A percentile compares a stretch with the other conserved stretches of the same genome.
These are phyloP conservation scores for Penicillium desertorum DNA, from an alignment of 495 filamentous ascomycete species.

Conservation along the genomic window DNA sequence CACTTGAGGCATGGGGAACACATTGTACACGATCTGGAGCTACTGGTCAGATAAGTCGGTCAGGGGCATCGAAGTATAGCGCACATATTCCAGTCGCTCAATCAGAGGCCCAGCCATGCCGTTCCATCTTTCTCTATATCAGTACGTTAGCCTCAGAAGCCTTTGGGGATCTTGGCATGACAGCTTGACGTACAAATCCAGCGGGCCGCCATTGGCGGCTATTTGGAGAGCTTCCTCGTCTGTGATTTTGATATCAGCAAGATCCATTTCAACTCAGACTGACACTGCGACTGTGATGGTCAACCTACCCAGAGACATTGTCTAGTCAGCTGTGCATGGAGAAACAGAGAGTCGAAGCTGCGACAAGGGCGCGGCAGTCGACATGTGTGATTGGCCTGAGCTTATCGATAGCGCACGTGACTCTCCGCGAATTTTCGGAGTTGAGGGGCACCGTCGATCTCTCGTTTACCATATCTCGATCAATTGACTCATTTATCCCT, in stretches of 20 bases:
- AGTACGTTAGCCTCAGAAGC: conserved; percentile 29
- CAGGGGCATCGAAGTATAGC: conserved; percentile 9
- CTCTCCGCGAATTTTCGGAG: conserved; percentile 34
- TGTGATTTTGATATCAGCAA: conserved; percentile 18
- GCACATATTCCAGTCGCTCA: conserved; percentile 54
- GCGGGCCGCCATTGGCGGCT: conserved; percentile 63
- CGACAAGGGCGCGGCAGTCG: conserved; percentile 3
- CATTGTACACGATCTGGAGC: conserved; percentile 51
- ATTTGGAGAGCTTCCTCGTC: conserved; percentile 63
- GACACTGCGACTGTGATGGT: neutral
- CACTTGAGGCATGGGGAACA: conserved; percentile 50
- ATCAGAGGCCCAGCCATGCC: conserved; percentile 51
- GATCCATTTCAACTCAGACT: neutral
- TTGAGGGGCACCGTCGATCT: conserved; percentile 35
- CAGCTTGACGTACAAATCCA: conserved; percentile 61
- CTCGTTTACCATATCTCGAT: conserved; percentile 7
- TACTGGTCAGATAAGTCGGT: conserved; percentile 13
- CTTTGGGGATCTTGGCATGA: conserved; percentile 6
- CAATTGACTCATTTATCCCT: conserved; percentile 14
- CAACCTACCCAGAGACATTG: conserved; percentile 44
- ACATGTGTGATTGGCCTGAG: conserved; percentile 23
- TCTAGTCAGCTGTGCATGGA: conserved; percentile 18
- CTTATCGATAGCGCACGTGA: conserved; percentile 37
- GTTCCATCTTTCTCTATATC: conserved; percentile 54
- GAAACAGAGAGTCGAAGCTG: conserved; percentile 21